Percentiles rank a stretch among this genome's conserved stretches.
phyloP scores from a whole-genome alignment of 371 early-diverging fungal species.

The Mucor saturninus region DNA sequence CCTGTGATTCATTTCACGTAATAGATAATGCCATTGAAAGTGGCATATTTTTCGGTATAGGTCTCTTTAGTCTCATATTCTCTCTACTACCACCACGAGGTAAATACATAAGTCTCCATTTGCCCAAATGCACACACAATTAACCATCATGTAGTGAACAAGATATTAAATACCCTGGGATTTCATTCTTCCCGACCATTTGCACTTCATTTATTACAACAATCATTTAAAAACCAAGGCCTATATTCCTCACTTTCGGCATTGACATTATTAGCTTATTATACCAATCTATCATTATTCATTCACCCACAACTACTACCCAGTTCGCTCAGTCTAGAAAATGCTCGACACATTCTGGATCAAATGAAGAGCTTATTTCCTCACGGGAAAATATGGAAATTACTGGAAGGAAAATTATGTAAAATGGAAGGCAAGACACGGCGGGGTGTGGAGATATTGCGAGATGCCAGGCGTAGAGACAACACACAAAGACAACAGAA shows the following conservation, averaged over 20 bases:
- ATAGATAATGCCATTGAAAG: conserved; percentile 42
- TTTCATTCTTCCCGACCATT: conserved; percentile 57
- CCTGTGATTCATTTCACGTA: conserved; percentile 1
- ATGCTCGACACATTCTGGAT: conserved; percentile 38
- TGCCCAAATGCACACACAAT: not conserved
- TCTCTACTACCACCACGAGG: conserved; percentile 54
- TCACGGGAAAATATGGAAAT: conserved; percentile 48
- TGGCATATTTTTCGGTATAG: conserved; percentile 53
- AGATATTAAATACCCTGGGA: conserved; percentile 49
- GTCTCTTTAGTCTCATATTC: conserved; percentile 51
- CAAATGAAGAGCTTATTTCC: conserved; percentile 46
- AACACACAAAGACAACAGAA: not conserved
- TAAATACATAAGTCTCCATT: conserved; percentile 4
- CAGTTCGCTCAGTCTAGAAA: conserved; percentile 39
- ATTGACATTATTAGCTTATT: conserved; percentile 46
- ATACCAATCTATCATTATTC: conserved; percentile 53
- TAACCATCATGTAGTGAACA: conserved; percentile 38
- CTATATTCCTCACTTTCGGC: conserved; percentile 49
- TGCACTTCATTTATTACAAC: conserved; percentile 46
- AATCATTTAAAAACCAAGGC: conserved; percentile 40
- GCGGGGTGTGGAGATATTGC: conserved; percentile 45
- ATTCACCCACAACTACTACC: conserved; percentile 51
- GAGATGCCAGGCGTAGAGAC: conserved; percentile 45
- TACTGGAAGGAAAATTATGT: conserved; percentile 51
- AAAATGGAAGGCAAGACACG: conserved; percentile 53